Base-by-base conservation (phyloP, 2,329 filamentous ascomycete genomes). In the Stagonosporopsis chrysanthemi region DNA sequence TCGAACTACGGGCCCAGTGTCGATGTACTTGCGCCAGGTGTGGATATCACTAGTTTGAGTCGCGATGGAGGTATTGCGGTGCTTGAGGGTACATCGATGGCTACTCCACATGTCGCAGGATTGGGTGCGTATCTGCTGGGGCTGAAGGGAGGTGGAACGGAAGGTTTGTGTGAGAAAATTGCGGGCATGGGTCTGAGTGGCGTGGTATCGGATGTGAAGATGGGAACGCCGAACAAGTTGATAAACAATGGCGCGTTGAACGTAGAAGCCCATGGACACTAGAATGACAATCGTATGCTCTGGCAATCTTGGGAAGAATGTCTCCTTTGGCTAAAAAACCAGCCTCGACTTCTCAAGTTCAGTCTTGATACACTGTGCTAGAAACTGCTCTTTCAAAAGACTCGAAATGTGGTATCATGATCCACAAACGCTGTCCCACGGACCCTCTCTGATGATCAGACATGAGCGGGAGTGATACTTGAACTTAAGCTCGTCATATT, bases 41-140 rank as follows among this genome's bases (percentile, higher is more conserved):
- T 78, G 26, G 51, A 64, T 0, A 63, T 79, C 19, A 76, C 79
- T 1, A 83, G 79, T 66, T 79, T 84, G 28, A 86, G 61, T 62
- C 67, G 64, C 35, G 56, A 79, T 31, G 73, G 75, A 40, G 72
- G 70, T 4, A 71, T 64, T 72, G 77, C 77, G 49, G 80, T 73
- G 45, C 81, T 86, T 63, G 82, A 80, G 12, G 87, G 86, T 15
- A 89, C 87, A 6, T 85, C 81, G 35, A 88, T 88, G 86, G 87
- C 88, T 31, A 83, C 83, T n/a, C 89, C 88, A 5, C 88, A 90
- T 71, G 80, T 91, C 50, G 83, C 85, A 33, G 89, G 89, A 49
- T 80, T 91, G 11, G 86, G 84, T 23, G 88, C 88, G 31, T 91
- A 90, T 76, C 78, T 91, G 41, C 85, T 90, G 77, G 73, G 75